Evolutionary conservation across 352 stramenopile species (phyloP).

Genomic region (Pythium guiyangense): DNA sequence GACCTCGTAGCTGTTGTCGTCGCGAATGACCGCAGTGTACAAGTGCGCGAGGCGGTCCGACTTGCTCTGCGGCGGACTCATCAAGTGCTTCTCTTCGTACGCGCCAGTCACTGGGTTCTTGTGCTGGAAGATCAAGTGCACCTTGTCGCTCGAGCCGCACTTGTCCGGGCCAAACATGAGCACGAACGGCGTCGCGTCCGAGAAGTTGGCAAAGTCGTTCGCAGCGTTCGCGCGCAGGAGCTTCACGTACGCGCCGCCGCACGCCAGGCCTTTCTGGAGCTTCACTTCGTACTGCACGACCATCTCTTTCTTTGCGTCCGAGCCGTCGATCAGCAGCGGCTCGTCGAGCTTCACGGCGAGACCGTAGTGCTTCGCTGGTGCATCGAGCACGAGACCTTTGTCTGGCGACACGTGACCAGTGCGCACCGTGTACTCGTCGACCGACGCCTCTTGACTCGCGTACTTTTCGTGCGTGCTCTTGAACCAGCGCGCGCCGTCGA

Average conservation of each 20-base stretch:
- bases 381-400: constrained; percentile 67
- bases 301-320: constrained; percentile 69
- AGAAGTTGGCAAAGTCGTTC: constrained; percentile 59
- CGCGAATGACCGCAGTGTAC: constrained; percentile 91
- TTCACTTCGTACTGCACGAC: constrained; percentile 95
- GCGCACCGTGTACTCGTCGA: constrained; percentile 62
- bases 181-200: constrained; percentile 86
- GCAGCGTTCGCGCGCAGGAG: constrained; percentile 68
- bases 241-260: constrained; percentile 94
- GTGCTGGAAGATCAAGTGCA: constrained; percentile 95
- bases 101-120: constrained; percentile 88
- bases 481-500: constrained; percentile 74
- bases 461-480: constrained; percentile 85
- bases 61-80: constrained; percentile 68
- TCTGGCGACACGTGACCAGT: constrained; percentile 53
- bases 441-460: constrained; percentile 51
- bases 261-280: constrained; percentile 87
- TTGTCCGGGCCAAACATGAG: constrained; percentile 97
- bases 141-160: constrained; percentile 91
- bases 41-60: constrained; percentile 87
- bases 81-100: constrained; percentile 94
- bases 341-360: constrained; percentile 68
- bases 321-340: constrained; percentile 65
- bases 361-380: constrained; percentile 72
- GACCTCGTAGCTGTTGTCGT: constrained; percentile 91